These are phyloP conservation scores for Gillenia trifoliata DNA, from an alignment of 306 rosid genomes.

Conservation along the genomic window DNA sequence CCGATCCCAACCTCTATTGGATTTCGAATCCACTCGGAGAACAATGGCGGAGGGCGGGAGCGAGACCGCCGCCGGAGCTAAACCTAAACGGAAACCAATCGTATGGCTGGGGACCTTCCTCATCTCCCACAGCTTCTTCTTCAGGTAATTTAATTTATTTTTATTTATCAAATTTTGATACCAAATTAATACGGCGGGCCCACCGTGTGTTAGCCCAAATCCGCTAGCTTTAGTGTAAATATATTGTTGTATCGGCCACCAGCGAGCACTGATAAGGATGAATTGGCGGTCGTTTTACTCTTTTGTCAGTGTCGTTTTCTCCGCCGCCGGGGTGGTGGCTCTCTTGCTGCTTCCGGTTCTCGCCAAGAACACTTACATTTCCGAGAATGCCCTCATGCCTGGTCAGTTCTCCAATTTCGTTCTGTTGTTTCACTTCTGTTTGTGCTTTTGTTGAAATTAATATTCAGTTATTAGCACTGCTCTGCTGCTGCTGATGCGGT, in stretches of 20 bases:
- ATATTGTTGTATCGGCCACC: no score
- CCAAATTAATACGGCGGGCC: no score
- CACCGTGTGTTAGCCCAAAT: no score
- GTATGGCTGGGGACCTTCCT: slow-evolving; percentile 66
- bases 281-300: not conserved
- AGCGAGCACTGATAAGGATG: not conserved
- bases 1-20: not conserved
- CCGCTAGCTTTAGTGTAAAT: no score
- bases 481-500: not conserved
- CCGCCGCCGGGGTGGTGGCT: slow-evolving; percentile 63
- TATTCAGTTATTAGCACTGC: not conserved
- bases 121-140: slow-evolving; percentile 61
- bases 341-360: slow-evolving; percentile 80
- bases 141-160: slow-evolving; percentile 38
- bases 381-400: slow-evolving; percentile 97
- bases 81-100: slow-evolving; percentile 43
- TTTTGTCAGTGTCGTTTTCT: slow-evolving; percentile 54
- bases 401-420: slow-evolving; percentile 27
- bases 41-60: slow-evolving; percentile 31
- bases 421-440: not conserved
- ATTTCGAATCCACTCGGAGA: not conserved
- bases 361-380: slow-evolving; percentile 86
- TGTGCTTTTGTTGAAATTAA: not conserved
- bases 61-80: not conserved
- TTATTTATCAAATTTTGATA: not conserved